Base-by-base conservation (phyloP, 495 filamentous ascomycete species). In the Halenospora varia region DNA sequence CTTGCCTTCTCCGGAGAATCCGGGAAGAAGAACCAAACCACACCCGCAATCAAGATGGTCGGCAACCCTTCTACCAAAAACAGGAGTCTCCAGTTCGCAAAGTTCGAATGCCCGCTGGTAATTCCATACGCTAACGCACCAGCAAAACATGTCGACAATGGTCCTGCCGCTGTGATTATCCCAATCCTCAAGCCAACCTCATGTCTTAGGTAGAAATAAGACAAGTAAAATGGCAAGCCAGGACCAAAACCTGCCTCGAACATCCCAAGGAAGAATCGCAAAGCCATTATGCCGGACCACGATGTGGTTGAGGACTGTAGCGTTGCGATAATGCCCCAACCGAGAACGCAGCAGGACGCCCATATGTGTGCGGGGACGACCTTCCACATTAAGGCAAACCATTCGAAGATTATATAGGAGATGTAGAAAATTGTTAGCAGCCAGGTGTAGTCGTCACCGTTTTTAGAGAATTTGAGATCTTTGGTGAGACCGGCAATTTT, bases 11-110 rank as follows among this genome's bases (percentile, higher is more conserved):
- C 78, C 0, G 91, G 85, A 2, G 78, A 77, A 63, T 93, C 89
- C 0, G 90, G 89, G 48, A 94, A 70, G 53, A 77, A 81, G 61
- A 81, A 85, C 66, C 75, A 94, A 1, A 84, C 82, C 29, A 87
- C 59, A n/a, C 83, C 53, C 0, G 87, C 84, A 20, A 88, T 75
- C 2, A 84, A 47, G 41, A 89, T 72, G 2, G 83, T 86, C 3
- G 90, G 90, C 2, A 89, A 62, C 0, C 90, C 90, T 70, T 96
- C 90, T 2, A 92, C 85, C 3, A 95, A 73, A 70, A 96, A 94
- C 19, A 96, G 70, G 2, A 95, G 71, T 25, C 88, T 77, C 90
- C 90, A 96, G 46, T 80, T 86, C 0, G 88, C 78, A 25, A 95
- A 71, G 10, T 75, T 70, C 1, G 84, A 74, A 66, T 85, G 77